A percentile compares a stretch with the other conserved stretches of the same genome.
These are phyloP conservation scores for Colletotrichum scovillei DNA, from an alignment of 2,329 filamentous ascomycete species.

Conservation along the genomic window DNA sequence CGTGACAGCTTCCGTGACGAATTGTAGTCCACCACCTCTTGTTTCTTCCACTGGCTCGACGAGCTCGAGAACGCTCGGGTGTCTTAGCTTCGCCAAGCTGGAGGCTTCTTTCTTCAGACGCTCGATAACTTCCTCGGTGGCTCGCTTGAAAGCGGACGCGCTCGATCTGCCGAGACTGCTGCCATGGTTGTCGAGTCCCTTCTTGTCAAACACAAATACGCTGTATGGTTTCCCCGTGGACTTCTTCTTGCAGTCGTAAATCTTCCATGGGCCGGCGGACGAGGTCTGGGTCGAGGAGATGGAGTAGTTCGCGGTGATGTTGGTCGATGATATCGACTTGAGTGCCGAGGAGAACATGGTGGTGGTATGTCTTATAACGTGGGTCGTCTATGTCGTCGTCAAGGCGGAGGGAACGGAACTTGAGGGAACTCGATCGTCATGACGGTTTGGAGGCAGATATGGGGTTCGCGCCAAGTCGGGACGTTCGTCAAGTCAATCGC, in stretches of 20 bases:
- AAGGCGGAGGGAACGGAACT: constrained; percentile 28
- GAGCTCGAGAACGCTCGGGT: constrained; percentile 92
- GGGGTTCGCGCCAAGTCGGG: constrained; percentile 31
- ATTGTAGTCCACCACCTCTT: constrained; percentile 89
- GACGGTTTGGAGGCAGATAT: constrained; percentile 27
- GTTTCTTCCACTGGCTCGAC: constrained; percentile 97
- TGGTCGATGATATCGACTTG: constrained; percentile 90
- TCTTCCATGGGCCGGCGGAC: constrained; percentile 92
- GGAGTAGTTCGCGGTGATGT: constrained; percentile 93
- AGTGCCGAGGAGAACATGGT: constrained; percentile 93
- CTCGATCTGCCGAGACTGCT: constrained; percentile 71
- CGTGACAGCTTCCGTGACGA: constrained; percentile 92
- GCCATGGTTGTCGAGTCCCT: constrained; percentile 79
- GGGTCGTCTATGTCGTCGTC: constrained; percentile 34
- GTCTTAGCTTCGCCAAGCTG: constrained; percentile 86
- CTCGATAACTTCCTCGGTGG: constrained; percentile 90
- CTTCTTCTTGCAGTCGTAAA: constrained; percentile 98
- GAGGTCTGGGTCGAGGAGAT: constrained; percentile 81
- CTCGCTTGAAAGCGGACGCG: constrained; percentile 78
- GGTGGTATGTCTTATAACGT: constrained; percentile 16
- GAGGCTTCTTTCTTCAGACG: constrained; percentile 92
- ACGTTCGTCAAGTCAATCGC: constrained; percentile 8
- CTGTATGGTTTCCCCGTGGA: constrained; percentile 89
- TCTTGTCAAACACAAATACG: constrained; percentile 94
- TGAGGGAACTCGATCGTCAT: constrained; percentile 37